Conservation (phyloP, 805 yeast species). For the Nakazawaea anatomiae region DNA sequence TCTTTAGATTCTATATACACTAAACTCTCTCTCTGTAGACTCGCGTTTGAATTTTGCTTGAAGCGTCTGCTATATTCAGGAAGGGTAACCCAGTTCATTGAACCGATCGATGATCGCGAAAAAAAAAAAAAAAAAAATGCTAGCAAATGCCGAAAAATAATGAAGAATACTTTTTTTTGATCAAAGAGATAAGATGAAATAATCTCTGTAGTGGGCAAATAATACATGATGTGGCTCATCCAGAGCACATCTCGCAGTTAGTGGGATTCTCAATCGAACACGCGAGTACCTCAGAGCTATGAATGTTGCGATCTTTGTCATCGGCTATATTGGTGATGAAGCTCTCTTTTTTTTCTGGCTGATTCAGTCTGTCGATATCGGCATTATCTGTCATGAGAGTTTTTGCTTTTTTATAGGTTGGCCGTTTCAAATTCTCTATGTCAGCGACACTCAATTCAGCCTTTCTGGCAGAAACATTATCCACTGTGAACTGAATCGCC, state of each 20-base stretch:
- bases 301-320: slow-evolving; percentile 54
- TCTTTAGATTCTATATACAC: too few species aligned
- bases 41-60: too few species aligned
- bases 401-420: not conserved
- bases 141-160: too few species aligned
- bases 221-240: slow-evolving; percentile 35
- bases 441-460: slow-evolving; percentile 23
- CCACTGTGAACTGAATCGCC: slow-evolving; percentile 91
- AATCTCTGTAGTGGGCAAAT: not conserved
- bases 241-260: slow-evolving; percentile 98
- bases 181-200: not conserved
- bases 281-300: slow-evolving; percentile 87
- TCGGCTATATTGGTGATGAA: not conserved
- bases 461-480: slow-evolving; percentile 33
- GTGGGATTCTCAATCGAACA: slow-evolving; percentile 97
- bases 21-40: too few species aligned
- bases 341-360: too few species aligned
- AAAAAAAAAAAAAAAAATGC: too few species aligned
- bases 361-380: not conserved
- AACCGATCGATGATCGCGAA: too few species aligned
- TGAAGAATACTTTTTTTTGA: not conserved
- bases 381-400: not conserved
- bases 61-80: too few species aligned
- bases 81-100: too few species aligned
- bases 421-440: slow-evolving; percentile 21